A percentile compares a stretch with the other conserved stretches of the same genome.
Conservation (phyloP, 495 filamentous ascomycete genomes). For the Tuber magnatum region DNA sequence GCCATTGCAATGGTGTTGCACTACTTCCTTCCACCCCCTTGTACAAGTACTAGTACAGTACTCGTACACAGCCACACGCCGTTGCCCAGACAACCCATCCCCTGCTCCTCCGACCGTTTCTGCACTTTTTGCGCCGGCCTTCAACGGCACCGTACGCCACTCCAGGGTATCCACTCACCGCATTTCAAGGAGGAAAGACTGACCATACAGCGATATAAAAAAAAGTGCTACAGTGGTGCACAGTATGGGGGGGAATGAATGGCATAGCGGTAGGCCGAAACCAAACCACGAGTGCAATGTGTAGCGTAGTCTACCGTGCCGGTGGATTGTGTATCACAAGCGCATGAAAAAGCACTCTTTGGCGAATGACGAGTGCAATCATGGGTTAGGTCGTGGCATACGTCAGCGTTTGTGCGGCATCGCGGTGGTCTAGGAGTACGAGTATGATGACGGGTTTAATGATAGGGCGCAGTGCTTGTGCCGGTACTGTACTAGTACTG, state of each 20-base stretch:
- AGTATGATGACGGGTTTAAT: too few species aligned
- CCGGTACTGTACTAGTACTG: too few species aligned
- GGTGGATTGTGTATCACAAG: not conserved
- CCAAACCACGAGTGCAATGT: too few species aligned
- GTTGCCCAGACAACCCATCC: not conserved
- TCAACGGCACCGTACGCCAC: not conserved
- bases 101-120: not conserved
- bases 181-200: not conserved
- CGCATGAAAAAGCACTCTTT: not conserved
- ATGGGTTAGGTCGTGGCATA: not conserved
- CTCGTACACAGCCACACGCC: not conserved
- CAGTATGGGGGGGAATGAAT: too few species aligned
- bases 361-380: not conserved
- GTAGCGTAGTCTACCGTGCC: too few species aligned
- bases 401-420: not conserved
- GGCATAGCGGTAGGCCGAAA: too few species aligned
- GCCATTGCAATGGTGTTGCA: too few species aligned
- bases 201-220: not conserved
- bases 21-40: too few species aligned
- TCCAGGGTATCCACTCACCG: not conserved
- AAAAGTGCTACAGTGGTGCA: too few species aligned
- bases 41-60: too few species aligned
- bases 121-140: not conserved
- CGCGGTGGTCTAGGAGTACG: not conserved
- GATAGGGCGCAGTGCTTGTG: not conserved